Conservation (phyloP, 2,329 filamentous ascomycete genomes). For the Tetracladium maxilliforme region DNA sequence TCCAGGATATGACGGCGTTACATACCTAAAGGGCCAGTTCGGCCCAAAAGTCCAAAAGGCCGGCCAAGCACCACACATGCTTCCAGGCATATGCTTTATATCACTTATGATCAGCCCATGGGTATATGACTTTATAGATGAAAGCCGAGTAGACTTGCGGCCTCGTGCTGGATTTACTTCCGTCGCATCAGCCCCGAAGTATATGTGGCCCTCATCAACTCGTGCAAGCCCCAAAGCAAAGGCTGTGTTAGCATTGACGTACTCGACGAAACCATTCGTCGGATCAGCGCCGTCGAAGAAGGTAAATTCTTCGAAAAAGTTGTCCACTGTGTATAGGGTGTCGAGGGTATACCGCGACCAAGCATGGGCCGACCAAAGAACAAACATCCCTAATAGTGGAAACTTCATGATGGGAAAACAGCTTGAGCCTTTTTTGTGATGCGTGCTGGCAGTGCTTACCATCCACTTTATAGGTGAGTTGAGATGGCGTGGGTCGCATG, state of each 20-base stretch:
- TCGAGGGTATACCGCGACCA: constrained; percentile 29
- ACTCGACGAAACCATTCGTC: constrained; percentile 53
- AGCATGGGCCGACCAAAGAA: too few relatives aligned
- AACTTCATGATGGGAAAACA: too few relatives aligned
- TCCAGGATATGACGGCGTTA: too few relatives aligned
- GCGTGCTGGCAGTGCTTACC: too few relatives aligned
- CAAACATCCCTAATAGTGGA: too few relatives aligned
- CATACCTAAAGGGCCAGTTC: too few relatives aligned
- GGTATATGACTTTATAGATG: constrained; percentile 35
- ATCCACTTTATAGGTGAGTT: too few relatives aligned
- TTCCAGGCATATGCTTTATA: constrained; percentile 41
- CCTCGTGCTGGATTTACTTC: constrained; percentile 40
- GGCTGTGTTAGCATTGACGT: constrained; percentile 41
- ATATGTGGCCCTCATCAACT: constrained; percentile 41
- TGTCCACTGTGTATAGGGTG: constrained; percentile 25
- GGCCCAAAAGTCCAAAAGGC: constrained; percentile 42
- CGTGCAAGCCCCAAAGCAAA: constrained; percentile 37
- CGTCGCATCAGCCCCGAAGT: constrained; percentile 54
- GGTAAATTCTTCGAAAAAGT: constrained; percentile 30
- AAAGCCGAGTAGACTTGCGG: constrained; percentile 57
- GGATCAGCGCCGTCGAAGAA: constrained; percentile 40
- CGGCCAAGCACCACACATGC: constrained; percentile 44
- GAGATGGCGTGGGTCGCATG: too few relatives aligned
- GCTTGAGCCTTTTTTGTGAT: too few relatives aligned
- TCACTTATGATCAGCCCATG: constrained; percentile 43